A percentile compares a stretch with the other conserved stretches of the same genome.
These are phyloP conservation scores for Amanita fuliginea DNA, from an alignment of 768 basidiomycete genomes.

Conservation along the genomic window DNA sequence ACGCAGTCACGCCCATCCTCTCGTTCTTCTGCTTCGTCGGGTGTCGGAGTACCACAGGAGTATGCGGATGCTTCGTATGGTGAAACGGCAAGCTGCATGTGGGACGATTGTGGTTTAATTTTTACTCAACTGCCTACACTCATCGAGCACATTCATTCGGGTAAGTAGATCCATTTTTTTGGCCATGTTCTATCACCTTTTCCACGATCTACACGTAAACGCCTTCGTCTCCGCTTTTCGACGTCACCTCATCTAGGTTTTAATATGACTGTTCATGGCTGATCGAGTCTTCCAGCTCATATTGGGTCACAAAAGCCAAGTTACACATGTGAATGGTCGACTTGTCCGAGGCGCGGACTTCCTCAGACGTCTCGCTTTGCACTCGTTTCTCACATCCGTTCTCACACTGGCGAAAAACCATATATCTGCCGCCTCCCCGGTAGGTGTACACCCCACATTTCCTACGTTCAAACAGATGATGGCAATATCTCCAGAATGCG, in stretches of 20 bases:
- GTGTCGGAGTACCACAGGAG: constrained; percentile 8
- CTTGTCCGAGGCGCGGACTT: constrained; percentile 69
- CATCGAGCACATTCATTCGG: constrained; percentile 74
- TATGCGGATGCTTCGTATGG: constrained; percentile 17
- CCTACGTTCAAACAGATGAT: constrained; percentile 5
- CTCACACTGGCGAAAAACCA: constrained; percentile 92
- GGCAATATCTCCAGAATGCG: constrained; percentile 54
- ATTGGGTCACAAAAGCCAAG: constrained; percentile 76
- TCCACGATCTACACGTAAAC: neutral
- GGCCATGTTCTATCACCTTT: neutral
- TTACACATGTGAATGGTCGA: constrained; percentile 85
- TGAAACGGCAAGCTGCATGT: constrained; percentile 68
- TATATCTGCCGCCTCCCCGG: constrained; percentile 77
- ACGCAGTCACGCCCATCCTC: constrained; percentile 12
- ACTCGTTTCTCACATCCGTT: constrained; percentile 81
- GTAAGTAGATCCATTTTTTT: constrained; percentile 31
- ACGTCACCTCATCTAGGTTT: neutral
- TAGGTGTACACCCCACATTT: constrained; percentile 20
- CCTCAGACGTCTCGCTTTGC: constrained; percentile 86
- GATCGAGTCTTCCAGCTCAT: constrained; percentile 39
- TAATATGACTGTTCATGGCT: neutral
- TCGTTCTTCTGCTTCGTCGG: constrained; percentile 30
- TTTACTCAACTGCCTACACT: constrained; percentile 65
- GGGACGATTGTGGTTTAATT: constrained; percentile 72
- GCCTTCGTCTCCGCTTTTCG: neutral